These are phyloP conservation scores for Sparassis latifolia DNA, from an alignment of 1,284 basidiomycete species.

Conservation along the genomic window DNA sequence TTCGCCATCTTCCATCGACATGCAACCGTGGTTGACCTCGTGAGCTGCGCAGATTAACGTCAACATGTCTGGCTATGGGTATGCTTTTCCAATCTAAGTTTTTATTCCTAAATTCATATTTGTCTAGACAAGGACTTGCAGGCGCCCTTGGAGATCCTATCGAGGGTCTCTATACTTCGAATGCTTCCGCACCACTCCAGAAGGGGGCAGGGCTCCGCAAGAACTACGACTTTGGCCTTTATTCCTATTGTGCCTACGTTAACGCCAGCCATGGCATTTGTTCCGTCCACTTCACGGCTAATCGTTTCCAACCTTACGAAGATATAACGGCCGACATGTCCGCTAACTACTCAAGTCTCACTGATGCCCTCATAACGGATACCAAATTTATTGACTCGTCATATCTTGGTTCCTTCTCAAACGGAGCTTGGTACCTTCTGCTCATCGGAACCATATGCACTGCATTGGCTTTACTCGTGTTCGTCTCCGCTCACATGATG, in stretches of 20 bases:
- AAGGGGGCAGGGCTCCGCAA: constrained; percentile 55
- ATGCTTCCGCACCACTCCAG: constrained; percentile 57
- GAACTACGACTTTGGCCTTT: constrained; percentile 70
- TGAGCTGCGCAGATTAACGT: constrained; percentile 47
- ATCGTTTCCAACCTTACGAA: constrained; percentile 54
- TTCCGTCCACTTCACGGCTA: constrained; percentile 52
- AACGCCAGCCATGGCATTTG: constrained; percentile 55
- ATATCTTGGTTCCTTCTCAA: constrained; percentile 56
- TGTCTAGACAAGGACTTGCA: constrained; percentile 42
- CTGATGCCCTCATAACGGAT: constrained; percentile 45
- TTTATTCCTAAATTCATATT: constrained; percentile 6
- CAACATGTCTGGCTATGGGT: constrained; percentile 68
- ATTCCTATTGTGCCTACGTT: constrained; percentile 69
- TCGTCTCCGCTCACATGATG: constrained; percentile 31
- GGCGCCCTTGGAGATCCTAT: constrained; percentile 52
- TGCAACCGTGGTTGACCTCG: constrained; percentile 12
- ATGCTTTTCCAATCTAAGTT: constrained; percentile 17
- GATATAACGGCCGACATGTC: constrained; percentile 61
- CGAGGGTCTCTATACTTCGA: constrained; percentile 59
- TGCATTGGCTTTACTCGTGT: constrained; percentile 52
- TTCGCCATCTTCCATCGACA: constrained; percentile 11
- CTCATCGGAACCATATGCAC: constrained; percentile 66
- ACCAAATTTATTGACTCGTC: constrained; percentile 55
- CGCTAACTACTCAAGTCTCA: constrained; percentile 50
- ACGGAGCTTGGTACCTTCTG: constrained; percentile 69